phyloP scores from a whole-genome alignment of 2,329 filamentous ascomycete genomes.

The Nothophoma quercina region DNA sequence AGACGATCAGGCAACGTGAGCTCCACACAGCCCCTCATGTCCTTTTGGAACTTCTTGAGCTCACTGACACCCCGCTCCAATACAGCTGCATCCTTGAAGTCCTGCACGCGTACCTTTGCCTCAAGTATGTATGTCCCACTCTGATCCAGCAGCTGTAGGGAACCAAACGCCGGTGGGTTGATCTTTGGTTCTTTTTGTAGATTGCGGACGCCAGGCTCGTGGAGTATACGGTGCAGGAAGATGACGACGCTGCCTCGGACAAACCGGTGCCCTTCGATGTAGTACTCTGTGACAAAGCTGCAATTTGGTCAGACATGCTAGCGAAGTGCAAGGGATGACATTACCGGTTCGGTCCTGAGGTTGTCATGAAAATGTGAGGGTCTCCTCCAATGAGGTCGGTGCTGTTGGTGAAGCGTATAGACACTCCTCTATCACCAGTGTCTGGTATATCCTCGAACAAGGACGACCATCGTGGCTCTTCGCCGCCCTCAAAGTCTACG shows the following conservation, averaged over 20 bases:
- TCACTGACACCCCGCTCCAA: conserved; percentile 63
- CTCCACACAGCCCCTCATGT: conserved; percentile 65
- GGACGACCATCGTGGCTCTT: conserved; percentile 46
- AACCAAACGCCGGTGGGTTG: conserved; percentile 53
- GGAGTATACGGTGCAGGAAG: conserved; percentile 63
- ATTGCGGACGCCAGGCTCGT: conserved; percentile 52
- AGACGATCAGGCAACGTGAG: conserved; percentile 66
- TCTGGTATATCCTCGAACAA: conserved; percentile 55
- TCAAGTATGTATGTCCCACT: conserved; percentile 67
- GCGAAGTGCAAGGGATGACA: conserved; percentile 25
- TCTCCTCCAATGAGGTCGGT: conserved; percentile 59
- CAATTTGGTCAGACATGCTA: conserved; percentile 27
- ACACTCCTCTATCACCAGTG: conserved; percentile 61
- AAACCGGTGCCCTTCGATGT: conserved; percentile 65
- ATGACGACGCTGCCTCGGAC: conserved; percentile 65
- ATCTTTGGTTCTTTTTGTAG: conserved; percentile 43
- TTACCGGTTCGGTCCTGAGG: conserved; percentile 61
- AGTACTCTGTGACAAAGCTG: conserved; percentile 65
- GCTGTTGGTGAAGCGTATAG: conserved; percentile 60
- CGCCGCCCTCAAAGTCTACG: conserved; percentile 27
- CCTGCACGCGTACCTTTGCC: conserved; percentile 64
- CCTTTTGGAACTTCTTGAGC: conserved; percentile 61
- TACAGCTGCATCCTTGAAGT: conserved; percentile 62
- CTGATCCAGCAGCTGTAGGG: conserved; percentile 61
- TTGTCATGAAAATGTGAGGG: conserved; percentile 59